phyloP scores from a whole-genome alignment of 2,329 filamentous ascomycete genomes.

The Apiospora arundinis region DNA sequence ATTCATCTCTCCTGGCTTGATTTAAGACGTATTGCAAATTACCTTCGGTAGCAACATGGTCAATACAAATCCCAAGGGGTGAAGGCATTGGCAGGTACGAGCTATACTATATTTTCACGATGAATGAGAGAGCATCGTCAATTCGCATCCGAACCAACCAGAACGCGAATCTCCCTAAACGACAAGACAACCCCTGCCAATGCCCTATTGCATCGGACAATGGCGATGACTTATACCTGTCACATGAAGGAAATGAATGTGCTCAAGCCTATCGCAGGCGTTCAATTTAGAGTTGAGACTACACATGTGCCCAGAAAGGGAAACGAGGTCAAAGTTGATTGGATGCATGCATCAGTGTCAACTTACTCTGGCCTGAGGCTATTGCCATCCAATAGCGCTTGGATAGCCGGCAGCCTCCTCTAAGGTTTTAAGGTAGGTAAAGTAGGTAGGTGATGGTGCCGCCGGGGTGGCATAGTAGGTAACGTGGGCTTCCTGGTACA shows the following conservation, averaged over 20 bases:
- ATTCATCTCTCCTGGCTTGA: background rate
- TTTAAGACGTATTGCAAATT: background rate
- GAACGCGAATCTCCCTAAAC: background rate
- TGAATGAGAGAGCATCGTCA: slow-evolving; percentile 4
- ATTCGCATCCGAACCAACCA: background rate
- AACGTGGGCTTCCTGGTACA: background rate
- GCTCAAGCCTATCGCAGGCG: background rate
- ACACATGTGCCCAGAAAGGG: slow-evolving; percentile 13
- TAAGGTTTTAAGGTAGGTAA: too few relatives aligned
- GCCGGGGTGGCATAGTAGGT: background rate
- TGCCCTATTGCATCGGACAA: background rate
- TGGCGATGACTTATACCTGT: background rate
- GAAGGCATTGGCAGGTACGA: background rate
- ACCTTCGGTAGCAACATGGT: background rate
- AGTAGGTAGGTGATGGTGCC: background rate
- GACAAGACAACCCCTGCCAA: background rate
- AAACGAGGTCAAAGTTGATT: slow-evolving; percentile 13
- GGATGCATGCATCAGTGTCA: slow-evolving; percentile 10
- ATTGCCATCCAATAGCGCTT: background rate
- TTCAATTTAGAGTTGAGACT: slow-evolving; percentile 12
- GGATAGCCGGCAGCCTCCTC: background rate
- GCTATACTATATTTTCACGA: slow-evolving; percentile 4
- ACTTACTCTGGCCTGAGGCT: background rate
- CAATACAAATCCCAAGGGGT: background rate
- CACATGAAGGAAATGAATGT: background rate